Conservation (phyloP, 2,329 filamentous ascomycete genomes). For the Lachnum nothofagi region DNA sequence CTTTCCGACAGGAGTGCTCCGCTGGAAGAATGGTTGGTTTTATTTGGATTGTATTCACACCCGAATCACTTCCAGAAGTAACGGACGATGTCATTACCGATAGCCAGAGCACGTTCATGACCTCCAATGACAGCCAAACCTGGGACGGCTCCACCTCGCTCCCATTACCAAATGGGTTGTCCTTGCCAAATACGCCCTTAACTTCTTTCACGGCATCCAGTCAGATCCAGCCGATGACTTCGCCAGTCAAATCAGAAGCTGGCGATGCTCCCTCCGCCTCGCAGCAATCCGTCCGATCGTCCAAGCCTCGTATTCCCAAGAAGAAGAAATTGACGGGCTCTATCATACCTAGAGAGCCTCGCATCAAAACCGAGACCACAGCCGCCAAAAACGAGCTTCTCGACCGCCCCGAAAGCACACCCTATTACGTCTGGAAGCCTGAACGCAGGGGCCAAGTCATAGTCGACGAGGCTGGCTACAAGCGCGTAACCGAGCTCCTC, state of each 20-base stretch:
- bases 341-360: conserved; percentile 60
- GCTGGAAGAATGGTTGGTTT: conserved; percentile 90
- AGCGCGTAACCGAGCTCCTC: conserved; percentile 62
- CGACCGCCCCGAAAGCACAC: conserved; percentile 47
- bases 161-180: neutral
- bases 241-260: conserved; percentile 6
- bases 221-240: conserved; percentile 11
- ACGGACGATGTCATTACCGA: conserved; percentile 13
- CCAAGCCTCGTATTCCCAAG: conserved; percentile 33
- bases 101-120: conserved; percentile 17
- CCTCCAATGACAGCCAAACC: conserved; percentile 7
- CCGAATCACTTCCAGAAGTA: conserved; percentile 13
- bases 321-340: conserved; percentile 51
- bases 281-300: conserved; percentile 5
- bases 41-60: conserved; percentile 77
- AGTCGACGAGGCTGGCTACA: conserved; percentile 60
- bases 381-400: conserved; percentile 42
- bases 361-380: conserved; percentile 53
- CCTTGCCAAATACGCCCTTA: conserved; percentile 12
- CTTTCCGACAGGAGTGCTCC: conserved; percentile 91
- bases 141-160: conserved; percentile 1
- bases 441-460: conserved; percentile 59
- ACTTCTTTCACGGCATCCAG: conserved; percentile 24
- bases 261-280: neutral
- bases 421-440: conserved; percentile 62